A percentile compares a stretch with the other conserved stretches of the same genome.
phyloP scores from a whole-genome alignment of 2,329 filamentous ascomycete genomes.

The Fusarium sp. region DNA sequence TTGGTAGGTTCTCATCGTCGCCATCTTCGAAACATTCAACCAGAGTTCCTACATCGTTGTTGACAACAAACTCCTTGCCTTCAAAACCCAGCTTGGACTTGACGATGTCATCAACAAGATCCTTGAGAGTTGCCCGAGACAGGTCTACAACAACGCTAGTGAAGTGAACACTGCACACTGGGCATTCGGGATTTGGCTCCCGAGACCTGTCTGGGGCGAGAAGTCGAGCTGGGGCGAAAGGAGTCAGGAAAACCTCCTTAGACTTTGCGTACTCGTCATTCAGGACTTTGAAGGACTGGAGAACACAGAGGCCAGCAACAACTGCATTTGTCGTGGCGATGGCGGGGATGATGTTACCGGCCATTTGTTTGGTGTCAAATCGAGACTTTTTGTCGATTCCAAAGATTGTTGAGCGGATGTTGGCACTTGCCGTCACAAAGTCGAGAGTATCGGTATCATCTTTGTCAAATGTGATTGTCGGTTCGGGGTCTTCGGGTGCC shows the following conservation, averaged over 20 bases:
- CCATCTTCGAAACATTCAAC: slow-evolving; percentile 73
- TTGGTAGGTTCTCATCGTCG: slow-evolving; percentile 86
- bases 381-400: slow-evolving; percentile 89
- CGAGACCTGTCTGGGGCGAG: slow-evolving; percentile 69
- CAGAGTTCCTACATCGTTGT: slow-evolving; percentile 79
- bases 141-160: slow-evolving; percentile 76
- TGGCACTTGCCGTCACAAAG: slow-evolving; percentile 91
- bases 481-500: slow-evolving; percentile 64
- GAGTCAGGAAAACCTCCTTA: slow-evolving; percentile 88
- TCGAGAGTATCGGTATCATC: slow-evolving; percentile 95
- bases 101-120: slow-evolving; percentile 83
- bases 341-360: slow-evolving; percentile 97
- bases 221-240: slow-evolving; percentile 69
- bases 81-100: slow-evolving; percentile 79
- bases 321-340: slow-evolving; percentile 99
- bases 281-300: slow-evolving; percentile 93
- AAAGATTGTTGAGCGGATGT: slow-evolving; percentile 90
- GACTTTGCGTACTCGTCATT: slow-evolving; percentile 76
- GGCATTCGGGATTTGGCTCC: slow-evolving; percentile 83
- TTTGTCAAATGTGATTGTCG: slow-evolving; percentile 91
- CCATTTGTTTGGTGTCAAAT: slow-evolving; percentile 99
- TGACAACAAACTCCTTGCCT: slow-evolving; percentile 82
- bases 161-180: slow-evolving; percentile 83
- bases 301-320: slow-evolving; percentile 89
- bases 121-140: slow-evolving; percentile 78